Evolutionary conservation across 1,284 basidiomycete genomes (phyloP), one percentile per base, ranked within the genome.

Genomic region (Ceratobasidium sp.): DNA sequence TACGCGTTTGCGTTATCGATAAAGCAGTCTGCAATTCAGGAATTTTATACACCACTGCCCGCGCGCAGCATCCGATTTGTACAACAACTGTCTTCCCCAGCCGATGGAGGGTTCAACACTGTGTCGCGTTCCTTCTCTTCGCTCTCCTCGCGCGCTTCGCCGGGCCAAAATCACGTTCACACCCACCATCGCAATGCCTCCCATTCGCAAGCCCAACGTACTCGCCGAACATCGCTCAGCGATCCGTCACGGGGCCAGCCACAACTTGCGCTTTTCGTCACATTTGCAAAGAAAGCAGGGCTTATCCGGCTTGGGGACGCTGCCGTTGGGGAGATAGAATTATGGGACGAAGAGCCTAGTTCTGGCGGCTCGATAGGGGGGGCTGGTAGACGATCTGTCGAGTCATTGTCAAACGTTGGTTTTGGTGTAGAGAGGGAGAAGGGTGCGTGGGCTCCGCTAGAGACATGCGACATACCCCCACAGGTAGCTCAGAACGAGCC

Each of bases 241-340:
- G 86, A 77, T 82, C 84, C 78, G 66, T 66, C 77, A 66, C 65
- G 90, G 30, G 88, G 88, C 1, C 93, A 94, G 80, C 89, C 88
- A 2, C 93, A 94, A 80, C 89, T 93, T 81, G 90, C 89, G 80
- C 85, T 95, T 14, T 94, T 94, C 81, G 90, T 94, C 76, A 85
- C 91, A 35, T 95, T 95, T 82, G 94, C 94, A 82, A 95, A 95
- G 85, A 94, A 93, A 81, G 93, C 93, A 0, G 89, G 90, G 30
- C 86, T 93, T 83, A 94, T 95, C 81, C 91, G 93, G 38, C 83
- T 95, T 48, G 89, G 90, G 2, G 93, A 95, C 83, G 89, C 94
- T 54, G 90, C 92, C 18, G 93, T 94, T 6, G 89, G 91, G 41
- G 94, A 95, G 83, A 86, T 94, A 50, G 90, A 92, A 67, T 84